Percentiles rank a stretch among this genome's conserved stretches.
Conservation (phyloP, 2,329 filamentous ascomycete genomes). For the Colletotrichum graminicola region DNA sequence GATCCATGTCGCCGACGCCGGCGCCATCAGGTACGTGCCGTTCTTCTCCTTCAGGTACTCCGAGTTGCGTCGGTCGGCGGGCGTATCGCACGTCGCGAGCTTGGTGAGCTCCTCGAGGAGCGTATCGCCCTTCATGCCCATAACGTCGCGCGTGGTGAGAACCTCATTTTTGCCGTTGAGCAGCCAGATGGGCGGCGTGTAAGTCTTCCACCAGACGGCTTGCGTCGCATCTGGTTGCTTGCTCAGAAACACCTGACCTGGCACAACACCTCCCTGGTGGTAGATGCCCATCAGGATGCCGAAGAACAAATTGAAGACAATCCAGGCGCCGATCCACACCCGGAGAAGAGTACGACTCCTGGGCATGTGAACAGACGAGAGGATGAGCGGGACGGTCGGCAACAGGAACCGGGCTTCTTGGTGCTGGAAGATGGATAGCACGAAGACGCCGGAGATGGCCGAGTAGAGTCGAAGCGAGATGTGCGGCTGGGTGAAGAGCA, state of each 20-base stretch:
- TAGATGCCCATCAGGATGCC: conserved; percentile 84
- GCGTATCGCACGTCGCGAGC: conserved; percentile 73
- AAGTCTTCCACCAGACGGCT: conserved; percentile 88
- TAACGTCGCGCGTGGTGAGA: conserved; percentile 78
- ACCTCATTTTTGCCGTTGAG: conserved; percentile 81
- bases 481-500: conserved; percentile 70
- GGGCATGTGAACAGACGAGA: conserved; percentile 79
- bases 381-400: conserved; percentile 80
- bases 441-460: conserved; percentile 77
- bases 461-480: conserved; percentile 75
- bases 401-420: conserved; percentile 85
- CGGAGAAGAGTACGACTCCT: conserved; percentile 62
- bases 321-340: conserved; percentile 73
- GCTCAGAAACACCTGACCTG: conserved; percentile 80
- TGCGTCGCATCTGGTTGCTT: conserved; percentile 76
- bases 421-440: conserved; percentile 81
- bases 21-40: conserved; percentile 79
- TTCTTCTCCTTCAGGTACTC: conserved; percentile 72
- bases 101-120: conserved; percentile 70
- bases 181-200: conserved; percentile 84
- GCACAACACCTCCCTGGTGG: conserved; percentile 83
- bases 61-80: conserved; percentile 65
- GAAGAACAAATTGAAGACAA: conserved; percentile 76
- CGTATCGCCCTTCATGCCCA: conserved; percentile 74
- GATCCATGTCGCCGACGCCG: conserved; percentile 77